Percentiles rank a stretch among this genome's conserved stretches.
Evolutionary conservation across 2,329 filamentous ascomycete genomes (phyloP).

Genomic region (Xylariaceae sp.): DNA sequence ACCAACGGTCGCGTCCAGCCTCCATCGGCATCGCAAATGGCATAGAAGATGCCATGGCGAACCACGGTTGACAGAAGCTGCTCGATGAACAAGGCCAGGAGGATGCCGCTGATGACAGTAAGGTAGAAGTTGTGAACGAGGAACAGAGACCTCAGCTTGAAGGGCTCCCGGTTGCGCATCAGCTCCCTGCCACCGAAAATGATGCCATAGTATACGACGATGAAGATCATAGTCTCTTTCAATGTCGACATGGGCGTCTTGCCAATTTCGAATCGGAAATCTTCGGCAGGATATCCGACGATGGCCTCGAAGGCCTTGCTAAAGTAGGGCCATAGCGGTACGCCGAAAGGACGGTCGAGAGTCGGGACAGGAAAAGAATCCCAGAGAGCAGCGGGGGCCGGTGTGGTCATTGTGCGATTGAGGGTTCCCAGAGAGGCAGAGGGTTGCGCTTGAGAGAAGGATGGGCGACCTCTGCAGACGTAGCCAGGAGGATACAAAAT

Average conservation of each 20-base stretch:
- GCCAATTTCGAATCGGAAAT: constrained; percentile 83
- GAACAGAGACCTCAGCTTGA: constrained; percentile 88
- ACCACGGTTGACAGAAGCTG: constrained; percentile 84
- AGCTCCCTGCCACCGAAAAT: constrained; percentile 91
- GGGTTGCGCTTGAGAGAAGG: background rate
- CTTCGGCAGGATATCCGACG: constrained; percentile 78
- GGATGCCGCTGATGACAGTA: constrained; percentile 78
- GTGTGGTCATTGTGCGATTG: constrained; percentile 28
- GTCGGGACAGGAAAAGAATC: constrained; percentile 71
- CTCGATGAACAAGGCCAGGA: constrained; percentile 86
- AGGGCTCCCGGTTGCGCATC: constrained; percentile 84
- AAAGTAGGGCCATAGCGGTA: constrained; percentile 93
- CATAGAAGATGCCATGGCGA: constrained; percentile 81
- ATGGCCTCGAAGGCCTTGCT: constrained; percentile 78
- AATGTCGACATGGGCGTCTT: constrained; percentile 89
- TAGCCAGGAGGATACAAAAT: constrained; percentile 35
- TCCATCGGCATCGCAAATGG: constrained; percentile 80
- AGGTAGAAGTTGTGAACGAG: constrained; percentile 96
- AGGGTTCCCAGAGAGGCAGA: background rate
- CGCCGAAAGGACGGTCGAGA: constrained; percentile 88
- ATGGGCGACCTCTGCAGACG: background rate
- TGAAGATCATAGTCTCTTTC: constrained; percentile 76
- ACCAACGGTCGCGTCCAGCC: constrained; percentile 95
- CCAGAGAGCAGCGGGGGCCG: constrained; percentile 49
- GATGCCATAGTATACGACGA: constrained; percentile 87